Percentiles rank a stretch among this genome's conserved stretches.
phyloP scores from a whole-genome alignment of 768 basidiomycete species.

The Termitomyces sp. region DNA sequence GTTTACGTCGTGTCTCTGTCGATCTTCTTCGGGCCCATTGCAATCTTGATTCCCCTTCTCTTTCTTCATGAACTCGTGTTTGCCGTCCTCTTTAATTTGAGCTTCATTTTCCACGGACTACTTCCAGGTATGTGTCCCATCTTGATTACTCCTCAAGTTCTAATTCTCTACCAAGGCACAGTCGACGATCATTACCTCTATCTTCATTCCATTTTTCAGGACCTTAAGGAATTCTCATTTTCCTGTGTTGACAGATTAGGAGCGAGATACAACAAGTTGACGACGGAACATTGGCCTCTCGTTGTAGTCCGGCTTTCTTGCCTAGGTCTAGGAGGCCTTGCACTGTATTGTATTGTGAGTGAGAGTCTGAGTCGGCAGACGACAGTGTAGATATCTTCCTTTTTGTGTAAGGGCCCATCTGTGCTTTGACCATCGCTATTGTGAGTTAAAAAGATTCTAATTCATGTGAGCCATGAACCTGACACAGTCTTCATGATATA shows the following conservation, averaged over 20 bases:
- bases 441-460: background rate
- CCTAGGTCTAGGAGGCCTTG: conserved; percentile 25
- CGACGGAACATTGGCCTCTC: conserved; percentile 28
- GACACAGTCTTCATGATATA: background rate
- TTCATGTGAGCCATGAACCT: background rate
- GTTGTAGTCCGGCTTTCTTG: conserved; percentile 29
- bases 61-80: conserved; percentile 31
- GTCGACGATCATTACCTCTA: conserved; percentile 27
- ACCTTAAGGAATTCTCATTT: conserved; percentile 32
- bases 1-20: conserved; percentile 33
- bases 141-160: background rate
- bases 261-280: conserved; percentile 35
- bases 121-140: conserved; percentile 22
- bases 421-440: background rate
- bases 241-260: conserved; percentile 33
- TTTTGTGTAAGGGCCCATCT: background rate
- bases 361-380: background rate
- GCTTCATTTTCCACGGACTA: conserved; percentile 34
- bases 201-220: conserved; percentile 29
- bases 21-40: conserved; percentile 41
- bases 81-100: conserved; percentile 28
- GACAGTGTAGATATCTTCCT: background rate
- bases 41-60: conserved; percentile 31
- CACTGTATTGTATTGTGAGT: conserved; percentile 26
- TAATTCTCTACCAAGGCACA: conserved; percentile 18